Conservation (phyloP, 176 grass and related monocot species). For the Carex myosuroides region DNA sequence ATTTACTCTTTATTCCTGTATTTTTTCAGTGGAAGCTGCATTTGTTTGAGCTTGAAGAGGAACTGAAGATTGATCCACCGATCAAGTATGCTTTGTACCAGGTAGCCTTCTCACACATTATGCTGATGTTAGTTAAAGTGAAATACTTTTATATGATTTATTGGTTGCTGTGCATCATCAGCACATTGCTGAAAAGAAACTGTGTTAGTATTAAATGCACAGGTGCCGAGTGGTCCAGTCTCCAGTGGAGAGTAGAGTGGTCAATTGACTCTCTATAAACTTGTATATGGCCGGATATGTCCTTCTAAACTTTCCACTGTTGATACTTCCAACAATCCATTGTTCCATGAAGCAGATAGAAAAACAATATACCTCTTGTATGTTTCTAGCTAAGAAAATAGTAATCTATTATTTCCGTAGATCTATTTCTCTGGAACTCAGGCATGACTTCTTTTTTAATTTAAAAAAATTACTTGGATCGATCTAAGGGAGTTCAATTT, state of each 20-base stretch:
- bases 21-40: conserved; percentile 91
- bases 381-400: neutral
- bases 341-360: neutral
- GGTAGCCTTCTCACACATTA: conserved; percentile 26
- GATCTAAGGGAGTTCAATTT: neutral
- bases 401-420: neutral
- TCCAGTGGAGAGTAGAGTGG: neutral
- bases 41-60: conserved; percentile 96
- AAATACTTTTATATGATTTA: neutral
- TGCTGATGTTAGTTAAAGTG: neutral
- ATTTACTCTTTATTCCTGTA: neutral
- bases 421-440: neutral
- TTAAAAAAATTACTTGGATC: neutral
- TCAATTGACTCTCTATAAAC: neutral
- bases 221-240: neutral
- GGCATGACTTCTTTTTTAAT: neutral
- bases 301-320: neutral
- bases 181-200: neutral
- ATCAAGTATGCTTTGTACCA: conserved; percentile 87
- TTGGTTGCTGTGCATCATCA: neutral
- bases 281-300: neutral
- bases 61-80: conserved; percentile 70
- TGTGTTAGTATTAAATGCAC: neutral
- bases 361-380: neutral
- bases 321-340: neutral